Conservation (phyloP, 176 grass and related monocot genomes). For the Aegilops umbellulata region DNA sequence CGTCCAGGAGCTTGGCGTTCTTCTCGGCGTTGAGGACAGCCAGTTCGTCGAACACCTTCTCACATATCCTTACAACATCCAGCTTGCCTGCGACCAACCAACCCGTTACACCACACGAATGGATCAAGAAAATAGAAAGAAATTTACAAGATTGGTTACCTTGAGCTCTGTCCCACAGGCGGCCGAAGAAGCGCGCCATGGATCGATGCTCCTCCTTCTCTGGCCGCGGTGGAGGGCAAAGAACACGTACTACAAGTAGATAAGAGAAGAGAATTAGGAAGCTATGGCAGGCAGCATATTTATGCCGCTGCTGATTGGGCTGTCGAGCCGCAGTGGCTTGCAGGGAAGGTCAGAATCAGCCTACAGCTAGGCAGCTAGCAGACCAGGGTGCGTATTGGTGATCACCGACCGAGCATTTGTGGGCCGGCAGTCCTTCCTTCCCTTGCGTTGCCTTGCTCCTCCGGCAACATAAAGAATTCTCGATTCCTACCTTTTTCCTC, state of each 20-base stretch:
- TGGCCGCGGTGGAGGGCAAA: neutral
- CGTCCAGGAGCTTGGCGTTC: conserved; percentile 20
- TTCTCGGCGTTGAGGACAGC: conserved; percentile 3
- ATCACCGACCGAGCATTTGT: neutral
- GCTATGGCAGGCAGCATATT: neutral
- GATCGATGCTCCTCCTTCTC: neutral
- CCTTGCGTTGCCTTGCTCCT: conserved; percentile 15
- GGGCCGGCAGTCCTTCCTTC: neutral
- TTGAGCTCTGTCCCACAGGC: conserved; percentile 46
- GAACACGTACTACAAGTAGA: neutral
- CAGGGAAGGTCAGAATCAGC: conserved; percentile 33
- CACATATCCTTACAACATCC: conserved; percentile 50
- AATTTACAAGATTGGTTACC: neutral
- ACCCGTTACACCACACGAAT: neutral
- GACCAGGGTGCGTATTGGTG: neutral
- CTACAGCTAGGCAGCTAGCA: too few relatives aligned
- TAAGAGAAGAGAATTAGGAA: neutral
- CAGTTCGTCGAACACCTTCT: conserved; percentile 43
- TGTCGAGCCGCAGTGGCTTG: conserved; percentile 24
- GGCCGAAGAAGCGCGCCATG: conserved; percentile 36
- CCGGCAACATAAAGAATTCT: neutral
- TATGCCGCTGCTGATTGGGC: neutral
- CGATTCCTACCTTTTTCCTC: neutral
- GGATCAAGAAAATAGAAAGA: too few relatives aligned
- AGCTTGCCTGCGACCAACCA: conserved; percentile 43